Base-by-base conservation (phyloP, 176 grass and related monocot species). In the Bromus sterilis region DNA sequence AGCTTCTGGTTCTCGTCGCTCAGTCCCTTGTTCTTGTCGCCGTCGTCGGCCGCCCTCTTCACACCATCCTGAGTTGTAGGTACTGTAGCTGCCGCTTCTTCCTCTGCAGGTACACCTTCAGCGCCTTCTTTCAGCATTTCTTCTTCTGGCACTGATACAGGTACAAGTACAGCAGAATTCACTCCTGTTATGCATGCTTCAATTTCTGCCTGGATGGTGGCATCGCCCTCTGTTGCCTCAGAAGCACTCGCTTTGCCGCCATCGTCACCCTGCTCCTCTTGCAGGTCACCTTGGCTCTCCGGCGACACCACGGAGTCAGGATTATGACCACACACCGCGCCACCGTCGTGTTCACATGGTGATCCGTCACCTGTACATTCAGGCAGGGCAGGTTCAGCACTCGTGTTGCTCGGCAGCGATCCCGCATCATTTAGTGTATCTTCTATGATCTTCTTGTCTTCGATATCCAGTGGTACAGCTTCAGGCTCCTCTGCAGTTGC, bases 1-100 rank as follows among this genome's bases (percentile, higher is more conserved):
- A 95, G 79, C 71, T 90, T 89, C 73, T 93, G 76, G 56, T 93
- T 91, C 44, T 95, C 90, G 59, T 95, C 86, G 5, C 66, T 69
- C 46, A 89, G 42, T 25, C 67, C 88, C 51, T 1, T 42, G 0
- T 89, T 75, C 39, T 87, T 68, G 7, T 84, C 60, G 10, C 10
- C 28, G 4, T 53, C 42, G 42, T 3, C 4, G 42, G 1, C 42
- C 3, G 1, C 11, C 11, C 11, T 71, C 30, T 84, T 77, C 11
- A 11, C 14, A 73, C 0, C 35, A 5, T n/a, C 37, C 39, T 31
- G 39, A 18, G 25, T 6, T 39, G 21, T 31, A 13, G 14, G 2
- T 14, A 32, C 40, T 21, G 5, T 28, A 21, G 67, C 68, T 21
- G 25, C 42, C 40, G 26, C 79, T 65, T 85, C 31, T 57, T 46